Base-by-base conservation (phyloP, 1,284 basidiomycete genomes). In the Fomitopsis schrenkii region DNA sequence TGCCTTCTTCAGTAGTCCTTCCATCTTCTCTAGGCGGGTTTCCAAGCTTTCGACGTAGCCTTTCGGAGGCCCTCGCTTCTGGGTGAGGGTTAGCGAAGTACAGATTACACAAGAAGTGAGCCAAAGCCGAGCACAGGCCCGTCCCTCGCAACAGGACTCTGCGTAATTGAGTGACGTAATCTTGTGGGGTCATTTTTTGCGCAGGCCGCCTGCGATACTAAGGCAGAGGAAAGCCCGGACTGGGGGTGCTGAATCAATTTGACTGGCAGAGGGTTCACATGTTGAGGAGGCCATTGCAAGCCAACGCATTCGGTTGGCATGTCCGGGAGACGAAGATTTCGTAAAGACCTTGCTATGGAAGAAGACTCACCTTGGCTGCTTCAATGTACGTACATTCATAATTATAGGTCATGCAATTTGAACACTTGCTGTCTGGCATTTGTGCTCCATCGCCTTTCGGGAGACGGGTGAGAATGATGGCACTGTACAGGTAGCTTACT, bases 11-110 rank as follows among this genome's bases (percentile, higher is more conserved):
- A 91, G 72, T 1, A 93, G 75, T 54, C 75, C 79, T 74, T 93
- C 90, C 83, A 92, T 85, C 68, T 87, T 86, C 62, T 86, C 84
- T 22, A 91, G 79, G 6, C 90, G 79, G 42, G 79, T 82, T 74
- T 93, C 90, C 12, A 93, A 77, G 46, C 83, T 84, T 70, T 91
- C 89, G 40, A 92, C 83, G 62, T 70, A 94, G 83, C 91, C 92
- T 77, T 94, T 93, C 1, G 93, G 90, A 33, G 92, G 90, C 2
- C 92, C 91, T 42, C 93, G 86, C 78, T 93, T 90, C 84, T 93
- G 35, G 60, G 26, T 26, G n/a, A 44, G 42, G 42, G 42, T 44
- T 44, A 62, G 61, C 38, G 42, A 58, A 15, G 4, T n/a, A 45
- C n/a, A 19, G 30, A 19, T 10, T 26, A 14, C 42, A 28, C 28